Conservation (phyloP, 2,329 filamentous ascomycete genomes). For the Lomentospora prolificans region DNA sequence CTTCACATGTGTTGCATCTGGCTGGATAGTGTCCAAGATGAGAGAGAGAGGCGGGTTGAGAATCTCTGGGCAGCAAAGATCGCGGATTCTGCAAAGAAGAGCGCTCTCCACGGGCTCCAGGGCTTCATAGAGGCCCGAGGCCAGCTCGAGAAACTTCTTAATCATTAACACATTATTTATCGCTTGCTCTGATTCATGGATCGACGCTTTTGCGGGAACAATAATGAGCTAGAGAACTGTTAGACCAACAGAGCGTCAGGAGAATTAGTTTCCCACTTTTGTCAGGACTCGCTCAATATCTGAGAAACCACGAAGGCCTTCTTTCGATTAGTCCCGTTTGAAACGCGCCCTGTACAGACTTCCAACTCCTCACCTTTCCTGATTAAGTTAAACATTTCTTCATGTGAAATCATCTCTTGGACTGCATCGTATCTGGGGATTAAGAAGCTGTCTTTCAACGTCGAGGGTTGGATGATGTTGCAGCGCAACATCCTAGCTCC, state of each 20-base stretch:
- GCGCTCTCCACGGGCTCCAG: conserved; percentile 53
- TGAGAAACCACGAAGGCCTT: conserved; percentile 40
- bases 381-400: conserved; percentile 74
- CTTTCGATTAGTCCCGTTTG: neutral
- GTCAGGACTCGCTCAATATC: conserved; percentile 77
- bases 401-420: conserved; percentile 69
- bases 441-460: conserved; percentile 54
- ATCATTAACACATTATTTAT: conserved; percentile 82
- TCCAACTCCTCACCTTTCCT: conserved; percentile 46
- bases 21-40: conserved; percentile 65
- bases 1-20: conserved; percentile 68
- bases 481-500: conserved; percentile 72
- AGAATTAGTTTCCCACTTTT: conserved; percentile 51
- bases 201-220: conserved; percentile 54
- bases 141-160: conserved; percentile 66
- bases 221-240: conserved; percentile 54
- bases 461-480: conserved; percentile 84
- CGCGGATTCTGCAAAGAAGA: conserved; percentile 57
- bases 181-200: conserved; percentile 65
- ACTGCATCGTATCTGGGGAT: conserved; percentile 69
- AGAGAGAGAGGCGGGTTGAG: conserved; percentile 50
- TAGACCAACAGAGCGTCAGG: too few relatives aligned
- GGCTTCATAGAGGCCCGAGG: conserved; percentile 58
- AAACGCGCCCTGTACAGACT: neutral
- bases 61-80: conserved; percentile 56